Percentiles rank a stretch among this genome's conserved stretches.
These are phyloP conservation scores for Penicillium nordicum DNA, from an alignment of 2,329 filamentous ascomycete species.

Conservation along the genomic window DNA sequence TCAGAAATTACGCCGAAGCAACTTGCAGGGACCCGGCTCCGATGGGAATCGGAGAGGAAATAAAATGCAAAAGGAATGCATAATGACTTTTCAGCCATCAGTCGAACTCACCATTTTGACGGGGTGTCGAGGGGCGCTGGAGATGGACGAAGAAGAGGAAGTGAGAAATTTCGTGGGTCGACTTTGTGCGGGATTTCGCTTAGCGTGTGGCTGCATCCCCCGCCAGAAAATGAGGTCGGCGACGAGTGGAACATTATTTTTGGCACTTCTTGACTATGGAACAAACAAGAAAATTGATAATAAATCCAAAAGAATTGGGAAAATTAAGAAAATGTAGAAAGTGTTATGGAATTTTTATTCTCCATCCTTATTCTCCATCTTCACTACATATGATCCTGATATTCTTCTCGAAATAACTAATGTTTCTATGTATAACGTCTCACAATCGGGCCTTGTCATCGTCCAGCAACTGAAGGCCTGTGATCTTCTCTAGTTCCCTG, in stretches of 20 bases:
- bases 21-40: conserved; percentile 81
- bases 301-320: neutral
- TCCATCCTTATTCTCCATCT: neutral
- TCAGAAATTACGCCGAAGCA: conserved; percentile 93
- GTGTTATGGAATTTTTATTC: neutral
- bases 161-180: conserved; percentile 32
- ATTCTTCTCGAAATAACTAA: neutral
- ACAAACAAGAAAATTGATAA: neutral
- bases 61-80: conserved; percentile 15
- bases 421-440: neutral
- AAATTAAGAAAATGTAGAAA: conserved; percentile 4
- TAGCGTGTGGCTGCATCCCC: conserved; percentile 39
- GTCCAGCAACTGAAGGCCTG: conserved; percentile 57
- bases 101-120: conserved; percentile 46
- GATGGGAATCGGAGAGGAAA: conserved; percentile 17
- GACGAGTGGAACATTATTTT: conserved; percentile 30
- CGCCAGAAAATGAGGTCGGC: conserved; percentile 37
- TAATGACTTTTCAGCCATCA: conserved; percentile 24
- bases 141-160: conserved; percentile 33
- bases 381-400: neutral
- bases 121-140: conserved; percentile 34
- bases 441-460: conserved; percentile 38
- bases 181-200: conserved; percentile 45
- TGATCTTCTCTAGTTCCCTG: conserved; percentile 70
- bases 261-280: neutral